Conservation (phyloP, 306 rosid species). For the Vigna mungo region DNA sequence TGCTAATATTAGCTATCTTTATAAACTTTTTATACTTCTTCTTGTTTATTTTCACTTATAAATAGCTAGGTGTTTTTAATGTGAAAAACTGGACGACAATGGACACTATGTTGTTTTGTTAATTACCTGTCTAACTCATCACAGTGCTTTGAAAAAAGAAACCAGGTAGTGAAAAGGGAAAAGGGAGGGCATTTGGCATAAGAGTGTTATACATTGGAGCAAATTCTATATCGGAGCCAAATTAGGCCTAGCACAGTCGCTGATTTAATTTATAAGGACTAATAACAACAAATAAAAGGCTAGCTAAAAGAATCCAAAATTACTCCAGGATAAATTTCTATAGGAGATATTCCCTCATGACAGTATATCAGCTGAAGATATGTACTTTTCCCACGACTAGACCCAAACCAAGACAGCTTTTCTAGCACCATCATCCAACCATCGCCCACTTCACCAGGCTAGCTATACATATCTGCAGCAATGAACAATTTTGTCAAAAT, state of each 20-base stretch:
- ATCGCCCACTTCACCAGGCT: slow-evolving; percentile 50
- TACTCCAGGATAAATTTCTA: slow-evolving; percentile 51
- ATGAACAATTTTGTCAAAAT: slow-evolving; percentile 20
- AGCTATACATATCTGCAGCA: slow-evolving; percentile 80
- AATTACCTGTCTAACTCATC: neutral
- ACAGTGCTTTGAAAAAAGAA: neutral
- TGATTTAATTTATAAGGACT: slow-evolving; percentile 47
- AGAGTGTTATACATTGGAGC: slow-evolving; percentile 47
- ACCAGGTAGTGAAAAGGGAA: neutral
- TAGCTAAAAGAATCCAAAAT: slow-evolving; percentile 56
- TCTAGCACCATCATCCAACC: slow-evolving; percentile 36
- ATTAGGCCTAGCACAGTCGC: slow-evolving; percentile 47
- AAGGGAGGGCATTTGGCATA: slow-evolving; percentile 14
- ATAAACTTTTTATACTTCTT: neutral
- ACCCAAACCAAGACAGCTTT: slow-evolving; percentile 45
- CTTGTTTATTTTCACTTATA: neutral
- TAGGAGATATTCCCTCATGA: slow-evolving; percentile 49
- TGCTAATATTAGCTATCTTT: neutral
- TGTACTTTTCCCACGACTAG: slow-evolving; percentile 58
- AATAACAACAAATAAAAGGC: slow-evolving; percentile 43
- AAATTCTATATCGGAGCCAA: slow-evolving; percentile 48
- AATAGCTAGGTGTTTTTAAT: neutral
- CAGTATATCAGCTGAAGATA: slow-evolving; percentile 68
- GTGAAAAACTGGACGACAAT: neutral
- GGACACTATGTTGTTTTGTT: neutral